Percentiles rank a stretch among this genome's conserved stretches.
Evolutionary conservation across 139 green algal species (phyloP).

Genomic region (Klebsormidium nitens): DNA sequence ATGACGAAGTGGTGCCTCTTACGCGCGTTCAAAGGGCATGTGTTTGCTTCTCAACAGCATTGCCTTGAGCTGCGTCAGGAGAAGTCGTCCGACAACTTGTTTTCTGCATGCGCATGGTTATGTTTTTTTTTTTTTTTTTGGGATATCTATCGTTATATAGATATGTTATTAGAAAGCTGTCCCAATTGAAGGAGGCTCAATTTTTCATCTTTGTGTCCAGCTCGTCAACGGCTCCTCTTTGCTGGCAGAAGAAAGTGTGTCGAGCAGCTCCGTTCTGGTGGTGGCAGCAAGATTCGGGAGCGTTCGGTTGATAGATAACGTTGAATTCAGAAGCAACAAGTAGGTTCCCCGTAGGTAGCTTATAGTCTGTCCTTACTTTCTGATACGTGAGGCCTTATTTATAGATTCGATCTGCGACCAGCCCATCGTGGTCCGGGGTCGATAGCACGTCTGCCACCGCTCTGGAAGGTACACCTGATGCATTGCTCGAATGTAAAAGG

Average conservation of each 20-base stretch:
- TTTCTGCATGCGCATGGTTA: not conserved
- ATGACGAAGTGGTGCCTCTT: not conserved
- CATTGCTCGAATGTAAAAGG: too few species aligned
- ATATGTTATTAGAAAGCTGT: too few species aligned
- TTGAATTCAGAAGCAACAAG: slow-evolving; percentile 30
- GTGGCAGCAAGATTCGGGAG: slow-evolving; percentile 76
- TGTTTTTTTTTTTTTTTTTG: not conserved
- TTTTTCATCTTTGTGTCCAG: slow-evolving; percentile 13
- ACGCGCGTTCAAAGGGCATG: not conserved
- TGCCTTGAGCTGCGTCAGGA: not conserved
- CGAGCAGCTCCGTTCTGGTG: slow-evolving; percentile 25
- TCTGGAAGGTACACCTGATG: too few species aligned
- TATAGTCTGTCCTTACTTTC: too few species aligned
- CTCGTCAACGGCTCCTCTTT: slow-evolving; percentile 18
- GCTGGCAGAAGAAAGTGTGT: not conserved
- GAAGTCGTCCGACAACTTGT: too few species aligned
- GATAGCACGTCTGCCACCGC: too few species aligned
- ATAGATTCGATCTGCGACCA: too few species aligned
- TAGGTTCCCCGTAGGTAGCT: too few species aligned
- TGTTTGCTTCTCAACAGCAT: not conserved
- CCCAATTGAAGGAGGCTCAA: not conserved
- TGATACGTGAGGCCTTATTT: too few species aligned
- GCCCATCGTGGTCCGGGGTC: too few species aligned
- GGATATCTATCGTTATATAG: not conserved
- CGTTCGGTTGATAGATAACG: slow-evolving; percentile 93